Evolutionary conservation across 257 asterid genomes (phyloP), one percentile per base, ranked within the genome.

Genomic region (Misopates orontium): DNA sequence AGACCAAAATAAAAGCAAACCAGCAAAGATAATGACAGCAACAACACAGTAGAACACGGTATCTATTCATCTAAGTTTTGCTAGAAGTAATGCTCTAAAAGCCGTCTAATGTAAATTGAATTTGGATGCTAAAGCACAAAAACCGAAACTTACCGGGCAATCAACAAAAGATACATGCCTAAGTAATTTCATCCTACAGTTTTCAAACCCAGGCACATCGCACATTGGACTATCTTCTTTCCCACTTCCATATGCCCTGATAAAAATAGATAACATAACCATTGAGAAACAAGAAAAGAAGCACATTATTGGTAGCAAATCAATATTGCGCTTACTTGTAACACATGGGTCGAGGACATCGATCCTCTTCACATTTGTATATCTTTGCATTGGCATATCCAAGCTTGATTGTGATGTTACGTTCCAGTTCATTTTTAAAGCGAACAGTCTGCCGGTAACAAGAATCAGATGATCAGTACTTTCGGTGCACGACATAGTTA

Each of bases 351-450:
- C 99, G 91, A 64, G 96, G 96, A 77, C 98, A 91, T 28, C 77
- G 80, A 21, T 90, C 99, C 50, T 88, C 96, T 67, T 90, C 98
- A 56, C 99, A 94, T 74, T 85, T 85, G 74, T 88, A 94, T 62
- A 94, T 84, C 89, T 94, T 94, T 8, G 98, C 99, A 84, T 94
- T 94, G 68, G 99, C 99, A 80, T 94, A 94, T 47, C 99, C 99
- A 72, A 94, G 99, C 83, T 94, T 94, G 71, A 94, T 94, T 0
- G 99, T 94, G 69, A 94, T 94, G 70, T 94, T 94, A 56, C 99
- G 95, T 70, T 94, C 99, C 62, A 94, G 80, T 80, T 94, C 99
- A 79, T 90, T 94, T 67, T 94, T 94, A 64, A 94, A 90, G 40
- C 98, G 99, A 59, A 94, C 99, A 63, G 99, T 94, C 99, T 94